Conservation (phyloP, 2,329 filamentous ascomycete genomes). For the Grosmannia penicillata region DNA sequence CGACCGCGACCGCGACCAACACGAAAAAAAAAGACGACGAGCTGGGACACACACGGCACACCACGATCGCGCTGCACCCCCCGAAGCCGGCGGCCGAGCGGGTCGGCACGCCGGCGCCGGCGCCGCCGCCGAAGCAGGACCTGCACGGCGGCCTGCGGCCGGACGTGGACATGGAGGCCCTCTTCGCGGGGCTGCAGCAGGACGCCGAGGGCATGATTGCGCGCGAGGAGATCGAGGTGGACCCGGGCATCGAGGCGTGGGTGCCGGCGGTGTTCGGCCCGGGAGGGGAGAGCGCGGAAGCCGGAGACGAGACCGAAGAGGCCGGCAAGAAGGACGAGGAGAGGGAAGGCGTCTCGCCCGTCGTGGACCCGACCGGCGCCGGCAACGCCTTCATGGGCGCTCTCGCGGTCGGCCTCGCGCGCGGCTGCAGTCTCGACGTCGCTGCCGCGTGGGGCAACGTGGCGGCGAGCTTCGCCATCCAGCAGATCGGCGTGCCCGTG, state of each 20-base stretch:
- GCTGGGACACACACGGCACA: too few species aligned
- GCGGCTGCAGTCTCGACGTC: conserved; percentile 47
- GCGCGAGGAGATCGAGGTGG: conserved; percentile 43
- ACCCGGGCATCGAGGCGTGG: conserved; percentile 56
- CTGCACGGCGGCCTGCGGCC: conserved; percentile 36
- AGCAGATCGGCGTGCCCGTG: conserved; percentile 74
- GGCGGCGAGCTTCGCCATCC: conserved; percentile 83
- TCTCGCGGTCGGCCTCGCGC: conserved; percentile 41
- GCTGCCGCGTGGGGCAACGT: conserved; percentile 68
- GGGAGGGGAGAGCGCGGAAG: conserved; percentile 18
- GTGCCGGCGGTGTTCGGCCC: conserved; percentile 52
- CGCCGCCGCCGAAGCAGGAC: conserved; percentile 25
- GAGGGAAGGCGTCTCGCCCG: conserved; percentile 19
- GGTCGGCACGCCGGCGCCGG: conserved; percentile 1
- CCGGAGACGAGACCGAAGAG: neutral
- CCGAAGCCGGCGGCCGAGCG: too few species aligned
- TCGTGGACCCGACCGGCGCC: conserved; percentile 87
- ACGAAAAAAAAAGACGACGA: too few species aligned
- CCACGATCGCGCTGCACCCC: too few species aligned
- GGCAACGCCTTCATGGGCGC: conserved; percentile 75
- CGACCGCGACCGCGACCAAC: neutral
- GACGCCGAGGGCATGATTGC: conserved; percentile 36
- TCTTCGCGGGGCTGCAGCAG: conserved; percentile 44
- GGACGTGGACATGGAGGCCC: conserved; percentile 47
- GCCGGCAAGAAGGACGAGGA: conserved; percentile 11